These are phyloP conservation scores for Achaetomium macrosporum DNA, from an alignment of 2,329 filamentous ascomycete species.

Conservation along the genomic window DNA sequence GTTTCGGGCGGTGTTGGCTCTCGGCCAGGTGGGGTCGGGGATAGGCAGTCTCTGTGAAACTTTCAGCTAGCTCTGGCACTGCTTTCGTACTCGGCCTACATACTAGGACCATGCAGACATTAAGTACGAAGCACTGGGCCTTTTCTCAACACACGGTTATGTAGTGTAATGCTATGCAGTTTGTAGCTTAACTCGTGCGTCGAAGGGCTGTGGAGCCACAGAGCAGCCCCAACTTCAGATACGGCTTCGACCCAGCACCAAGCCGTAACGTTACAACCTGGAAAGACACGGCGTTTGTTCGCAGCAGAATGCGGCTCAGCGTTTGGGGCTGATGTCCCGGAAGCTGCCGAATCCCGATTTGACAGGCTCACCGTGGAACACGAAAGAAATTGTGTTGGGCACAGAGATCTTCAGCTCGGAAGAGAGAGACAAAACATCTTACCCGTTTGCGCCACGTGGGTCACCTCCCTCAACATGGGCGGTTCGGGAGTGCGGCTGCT, in stretches of 20 bases:
- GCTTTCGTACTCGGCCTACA: too few relatives aligned
- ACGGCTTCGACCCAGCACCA: background rate
- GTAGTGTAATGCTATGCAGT: too few relatives aligned
- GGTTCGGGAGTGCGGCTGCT: slow-evolving; percentile 1
- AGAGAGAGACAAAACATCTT: slow-evolving; percentile 9
- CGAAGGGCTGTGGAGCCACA: too few relatives aligned
- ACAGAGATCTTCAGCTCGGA: background rate
- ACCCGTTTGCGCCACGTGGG: slow-evolving; percentile 12
- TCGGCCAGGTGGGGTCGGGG: slow-evolving; percentile 6
- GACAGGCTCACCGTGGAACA: background rate
- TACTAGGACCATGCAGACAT: too few relatives aligned
- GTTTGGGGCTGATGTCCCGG: background rate
- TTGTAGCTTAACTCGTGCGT: too few relatives aligned
- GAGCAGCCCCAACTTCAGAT: too few relatives aligned
- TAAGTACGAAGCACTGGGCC: too few relatives aligned
- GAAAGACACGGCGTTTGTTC: background rate
- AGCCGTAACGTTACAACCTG: background rate
- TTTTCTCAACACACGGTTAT: too few relatives aligned
- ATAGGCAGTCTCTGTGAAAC: background rate
- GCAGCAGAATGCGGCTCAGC: slow-evolving; percentile 5
- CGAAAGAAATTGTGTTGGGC: background rate
- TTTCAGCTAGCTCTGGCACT: background rate
- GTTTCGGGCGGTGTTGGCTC: background rate
- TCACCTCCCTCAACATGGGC: background rate
- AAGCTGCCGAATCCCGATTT: background rate